Conservation (phyloP, 345 rosid species). For the Camelina hispida region DNA sequence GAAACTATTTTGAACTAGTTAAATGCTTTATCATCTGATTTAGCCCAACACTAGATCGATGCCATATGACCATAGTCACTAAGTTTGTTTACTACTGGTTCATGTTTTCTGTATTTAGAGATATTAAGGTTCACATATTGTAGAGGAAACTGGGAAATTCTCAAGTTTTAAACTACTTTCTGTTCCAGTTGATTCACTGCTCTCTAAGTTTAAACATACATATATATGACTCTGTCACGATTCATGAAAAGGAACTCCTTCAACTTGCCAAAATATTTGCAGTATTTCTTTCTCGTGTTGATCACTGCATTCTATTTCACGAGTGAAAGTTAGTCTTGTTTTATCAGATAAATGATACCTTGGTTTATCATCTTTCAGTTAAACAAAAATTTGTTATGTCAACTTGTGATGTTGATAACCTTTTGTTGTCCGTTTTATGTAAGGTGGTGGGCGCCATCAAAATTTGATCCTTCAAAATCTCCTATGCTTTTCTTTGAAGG, state of each 20-base stretch:
- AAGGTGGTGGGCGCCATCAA: slow-evolving; percentile 99
- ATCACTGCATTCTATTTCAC: slow-evolving; percentile 10
- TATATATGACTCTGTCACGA: neutral
- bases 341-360: slow-evolving; percentile 3
- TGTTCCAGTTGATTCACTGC: neutral
- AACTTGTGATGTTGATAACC: slow-evolving; percentile 14
- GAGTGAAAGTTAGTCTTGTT: neutral
- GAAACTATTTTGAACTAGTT: neutral
- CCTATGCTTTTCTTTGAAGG: slow-evolving; percentile 94
- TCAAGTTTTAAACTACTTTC: neutral
- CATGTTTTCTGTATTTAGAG: neutral
- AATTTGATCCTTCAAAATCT: slow-evolving; percentile 80
- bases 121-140: neutral
- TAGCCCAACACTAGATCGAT: slow-evolving; percentile 1
- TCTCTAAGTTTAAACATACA: neutral
- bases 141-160: neutral
- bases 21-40: neutral
- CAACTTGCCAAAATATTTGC: neutral
- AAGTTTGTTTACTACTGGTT: slow-evolving; percentile 8
- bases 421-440: slow-evolving; percentile 26
- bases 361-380: slow-evolving; percentile 10
- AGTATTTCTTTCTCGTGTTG: neutral
- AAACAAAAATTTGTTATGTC: neutral
- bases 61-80: slow-evolving; percentile 5
- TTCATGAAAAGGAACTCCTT: neutral